phyloP scores from a whole-genome alignment of 2,329 filamentous ascomycete species.

The Penicillium frequentans region DNA sequence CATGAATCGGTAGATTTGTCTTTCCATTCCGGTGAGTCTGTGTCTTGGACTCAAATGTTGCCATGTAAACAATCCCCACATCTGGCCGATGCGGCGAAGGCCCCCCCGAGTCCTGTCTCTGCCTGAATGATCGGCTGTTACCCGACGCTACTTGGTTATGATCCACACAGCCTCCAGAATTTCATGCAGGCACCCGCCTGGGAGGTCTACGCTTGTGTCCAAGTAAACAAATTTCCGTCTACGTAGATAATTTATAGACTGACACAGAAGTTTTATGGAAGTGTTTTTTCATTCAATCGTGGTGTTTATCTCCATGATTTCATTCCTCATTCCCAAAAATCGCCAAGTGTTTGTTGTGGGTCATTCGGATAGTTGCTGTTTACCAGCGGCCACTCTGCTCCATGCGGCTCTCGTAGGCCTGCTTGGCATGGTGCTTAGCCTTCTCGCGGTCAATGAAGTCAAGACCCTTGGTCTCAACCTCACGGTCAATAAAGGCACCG shows the following conservation, averaged over 20 bases:
- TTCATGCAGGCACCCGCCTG: not conserved
- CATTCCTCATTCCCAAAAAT: not conserved
- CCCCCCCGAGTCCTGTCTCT: not conserved
- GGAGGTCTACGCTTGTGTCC: not conserved
- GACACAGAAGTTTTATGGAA: not conserved
- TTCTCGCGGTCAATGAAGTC: constrained; percentile 60
- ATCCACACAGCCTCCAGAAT: not conserved
- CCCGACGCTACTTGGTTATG: not conserved
- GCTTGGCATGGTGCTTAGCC: constrained; percentile 58
- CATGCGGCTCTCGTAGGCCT: constrained; percentile 6
- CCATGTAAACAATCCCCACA: too few species aligned
- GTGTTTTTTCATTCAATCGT: not conserved
- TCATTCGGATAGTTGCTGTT: not conserved
- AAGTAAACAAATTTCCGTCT: not conserved
- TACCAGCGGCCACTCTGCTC: constrained; percentile 10
- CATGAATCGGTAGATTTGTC: not conserved
- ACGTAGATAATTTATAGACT: not conserved
- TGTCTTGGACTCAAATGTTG: too few species aligned
- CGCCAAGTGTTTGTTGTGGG: not conserved
- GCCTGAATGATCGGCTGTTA: not conserved
- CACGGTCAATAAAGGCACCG: constrained; percentile 74
- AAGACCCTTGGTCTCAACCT: constrained; percentile 67
- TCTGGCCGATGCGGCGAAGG: not conserved
- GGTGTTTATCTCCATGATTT: not conserved
- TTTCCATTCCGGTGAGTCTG: not conserved